phyloP scores from a whole-genome alignment of 805 yeast species.

The Kodamaea kaohsiungensis region DNA sequence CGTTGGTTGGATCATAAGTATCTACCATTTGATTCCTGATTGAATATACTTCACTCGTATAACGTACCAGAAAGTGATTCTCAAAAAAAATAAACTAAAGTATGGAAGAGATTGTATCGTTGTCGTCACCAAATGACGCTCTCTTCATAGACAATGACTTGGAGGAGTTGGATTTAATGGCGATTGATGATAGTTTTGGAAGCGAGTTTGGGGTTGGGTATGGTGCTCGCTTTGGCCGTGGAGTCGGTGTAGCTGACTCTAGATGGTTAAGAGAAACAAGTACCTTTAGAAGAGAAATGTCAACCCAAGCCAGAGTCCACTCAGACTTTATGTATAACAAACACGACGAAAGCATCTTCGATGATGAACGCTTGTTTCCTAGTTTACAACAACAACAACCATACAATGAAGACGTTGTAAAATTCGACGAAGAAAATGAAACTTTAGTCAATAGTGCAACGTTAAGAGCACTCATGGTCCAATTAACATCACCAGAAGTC shows the following conservation, averaged over 20 bases:
- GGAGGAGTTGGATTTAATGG: conserved; percentile 6
- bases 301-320: conserved; percentile 12
- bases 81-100: no score
- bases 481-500: conserved; percentile 68
- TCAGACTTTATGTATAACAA: conserved; percentile 31
- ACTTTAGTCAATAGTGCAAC: conserved; percentile 40
- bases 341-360: conserved; percentile 40
- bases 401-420: conserved; percentile 24
- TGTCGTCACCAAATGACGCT: conserved; percentile 11
- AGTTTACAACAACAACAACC: conserved; percentile 21
- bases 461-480: conserved; percentile 51
- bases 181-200: not conserved
- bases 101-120: conserved; percentile 6
- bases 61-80: no score
- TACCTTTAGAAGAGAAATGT: not conserved
- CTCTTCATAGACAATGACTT: conserved; percentile 8
- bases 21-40: no score
- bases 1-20: no score
- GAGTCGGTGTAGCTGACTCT: not conserved
- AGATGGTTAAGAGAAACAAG: not conserved
- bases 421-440: conserved; percentile 35
- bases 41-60: no score
- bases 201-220: not conserved
- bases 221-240: not conserved
- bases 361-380: conserved; percentile 38